Evolutionary conservation across 495 filamentous ascomycete genomes (phyloP), one percentile per base, ranked within the genome.

Genomic region (Parathielavia appendiculata): DNA sequence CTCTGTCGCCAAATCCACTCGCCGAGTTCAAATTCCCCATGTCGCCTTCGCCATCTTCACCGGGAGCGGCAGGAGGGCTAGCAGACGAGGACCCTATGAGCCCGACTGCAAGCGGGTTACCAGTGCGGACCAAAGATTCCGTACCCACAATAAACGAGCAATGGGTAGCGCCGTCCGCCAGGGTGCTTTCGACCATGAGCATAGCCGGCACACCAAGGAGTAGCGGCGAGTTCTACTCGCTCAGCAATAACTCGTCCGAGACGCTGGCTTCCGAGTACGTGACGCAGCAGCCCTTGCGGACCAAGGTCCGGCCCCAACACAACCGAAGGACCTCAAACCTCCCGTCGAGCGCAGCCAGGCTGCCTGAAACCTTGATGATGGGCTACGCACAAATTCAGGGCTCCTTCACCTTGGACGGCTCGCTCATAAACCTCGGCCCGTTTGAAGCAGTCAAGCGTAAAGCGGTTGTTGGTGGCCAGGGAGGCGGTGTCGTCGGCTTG

Each of bases 381-480:
- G 93, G 92, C 11, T 98, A 95, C 74, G 95, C 87, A 6, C 92
- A 98, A 68, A 82, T 97, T n/a, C 86, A 87, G 65, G 93, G 95
- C 17, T 88, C 89, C 0, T 98, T 97, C 61, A 90, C 86, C 0
- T 73, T 97, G 8, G 93, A 98, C 69, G 91, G 91, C 0, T 95
- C 95, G 7, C 75, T 98, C 36, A 82, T 97, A 54, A 91, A 96
- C 61, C 85, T 93, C 39, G 86, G 83, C 2, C 89, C 85, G 4
- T 98, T 98, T 63, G 95, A 98, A 67, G 90, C 95, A 56, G 90
- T 97, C 30, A 98, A 97, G 69, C 78, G 92, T 43, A 96, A 95
- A 70, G 95, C 89, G 34, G 89, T 95, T 16, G 80, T 96, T 23
- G 90, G 92, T 41, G 88, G 87, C 2, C 89, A 95, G 59, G 90